phyloP scores from a whole-genome alignment of 768 basidiomycete species.

The Suillus decipiens region DNA sequence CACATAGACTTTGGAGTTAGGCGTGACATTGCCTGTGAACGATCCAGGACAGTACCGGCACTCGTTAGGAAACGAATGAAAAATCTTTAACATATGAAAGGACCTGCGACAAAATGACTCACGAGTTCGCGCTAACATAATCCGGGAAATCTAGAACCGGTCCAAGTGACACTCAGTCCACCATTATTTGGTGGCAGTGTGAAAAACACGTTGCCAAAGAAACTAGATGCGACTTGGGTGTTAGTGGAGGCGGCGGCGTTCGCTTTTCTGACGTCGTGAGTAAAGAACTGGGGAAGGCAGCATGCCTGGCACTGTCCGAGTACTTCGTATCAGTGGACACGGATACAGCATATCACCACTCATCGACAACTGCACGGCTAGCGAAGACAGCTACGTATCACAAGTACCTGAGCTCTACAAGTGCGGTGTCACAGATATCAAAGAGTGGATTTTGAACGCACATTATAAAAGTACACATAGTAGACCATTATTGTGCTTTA shows the following conservation, averaged over 20 bases:
- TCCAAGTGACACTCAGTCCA: neutral
- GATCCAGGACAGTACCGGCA: slow-evolving; percentile 7
- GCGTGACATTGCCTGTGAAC: neutral
- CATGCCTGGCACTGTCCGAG: neutral
- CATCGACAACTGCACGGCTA: slow-evolving; percentile 24
- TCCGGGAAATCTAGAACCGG: neutral
- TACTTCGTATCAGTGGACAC: slow-evolving; percentile 12
- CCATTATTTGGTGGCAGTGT: neutral
- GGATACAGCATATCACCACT: slow-evolving; percentile 29
- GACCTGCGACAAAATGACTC: neutral
- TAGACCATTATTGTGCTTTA: neutral
- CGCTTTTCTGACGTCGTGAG: neutral
- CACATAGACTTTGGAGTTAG: slow-evolving; percentile 3
- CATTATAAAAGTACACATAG: neutral
- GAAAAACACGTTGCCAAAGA: slow-evolving; percentile 2
- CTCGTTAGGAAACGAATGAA: slow-evolving; percentile 5
- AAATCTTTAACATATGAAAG: neutral
- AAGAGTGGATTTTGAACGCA: neutral
- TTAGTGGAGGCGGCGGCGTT: neutral
- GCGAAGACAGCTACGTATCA: slow-evolving; percentile 28
- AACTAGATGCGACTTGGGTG: neutral
- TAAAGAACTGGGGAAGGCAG: neutral
- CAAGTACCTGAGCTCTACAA: neutral
- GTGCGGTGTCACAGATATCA: neutral
- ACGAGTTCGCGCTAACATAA: neutral